Evolutionary conservation across 2,329 filamentous ascomycete genomes (phyloP), one percentile per base, ranked within the genome.

Genomic region (Cercospora brassicicola): DNA sequence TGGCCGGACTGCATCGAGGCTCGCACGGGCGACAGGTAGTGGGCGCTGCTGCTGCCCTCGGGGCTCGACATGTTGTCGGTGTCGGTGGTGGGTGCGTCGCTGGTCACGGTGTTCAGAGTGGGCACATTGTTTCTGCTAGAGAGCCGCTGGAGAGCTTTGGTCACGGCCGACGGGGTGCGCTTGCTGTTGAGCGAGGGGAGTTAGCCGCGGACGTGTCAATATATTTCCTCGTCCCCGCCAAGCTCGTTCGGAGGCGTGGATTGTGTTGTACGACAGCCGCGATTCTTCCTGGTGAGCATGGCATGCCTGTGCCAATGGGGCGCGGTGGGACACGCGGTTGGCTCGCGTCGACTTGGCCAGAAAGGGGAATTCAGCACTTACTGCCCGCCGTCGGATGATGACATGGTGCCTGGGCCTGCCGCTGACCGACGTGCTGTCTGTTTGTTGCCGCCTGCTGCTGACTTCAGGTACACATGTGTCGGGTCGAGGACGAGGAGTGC

Each of bases 101-200:
- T 68, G 23, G 57, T 20, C 63, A 51, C 42, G 31, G 67, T 62
- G 60, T 67, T 69, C 56, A 74, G 71, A 76, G 69, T 76, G 67
- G 70, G 75, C 23, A 82, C 81, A 59, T 82, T 81, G 60, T 79
- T 30, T 69, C 82, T 84, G 69, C 81, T 82, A 67, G 82, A 84
- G 66, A 85, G 84, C 67, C 84, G 84, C 72, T 84, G 79, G 23
- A 88, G 77, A 36, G 85, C 84, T 68, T 86, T 82, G 57, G 86
- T 84, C 68, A 87, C 79, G 59, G 82, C 79, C 70, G 84, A 85
- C 74, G 84, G 86, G 76, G 78, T 79, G 66, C 82, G 80, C 75
- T 82, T 83, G 77, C 67, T 82, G 81, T 42, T 23, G 55, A 33
- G 36, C 15, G 30, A 65, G 11, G 33, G 28, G 56, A 51, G 18